Evolutionary conservation across 2,329 filamentous ascomycete species (phyloP), one percentile per base, ranked within the genome.

Genomic region (Alternaria consortialis): DNA sequence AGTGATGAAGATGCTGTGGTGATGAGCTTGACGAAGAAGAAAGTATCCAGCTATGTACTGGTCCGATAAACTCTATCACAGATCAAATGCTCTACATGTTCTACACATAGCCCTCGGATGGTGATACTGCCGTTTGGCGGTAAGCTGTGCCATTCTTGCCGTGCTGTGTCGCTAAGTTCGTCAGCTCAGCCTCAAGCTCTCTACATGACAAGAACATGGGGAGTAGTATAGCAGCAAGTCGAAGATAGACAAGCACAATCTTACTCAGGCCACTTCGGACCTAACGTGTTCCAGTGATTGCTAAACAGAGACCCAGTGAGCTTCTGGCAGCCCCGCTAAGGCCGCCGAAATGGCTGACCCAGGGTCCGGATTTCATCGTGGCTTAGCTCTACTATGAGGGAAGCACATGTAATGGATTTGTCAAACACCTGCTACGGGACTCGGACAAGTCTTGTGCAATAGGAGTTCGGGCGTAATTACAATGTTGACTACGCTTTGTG

Each of bases 21-120:
- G 59, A 67, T 68, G 58, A 62, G 42, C 32, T 60, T 44, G 52
- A 63, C 57, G n/a, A 48, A 47, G 53, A 27, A 62, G 43, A 51
- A 52, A 29, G 36, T 20, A 20, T 4, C 20, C 13, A 40, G 31
- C 44, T 54, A 65, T 71, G 69, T 70, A 71, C 27, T 43, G 40
- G 13, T n/a, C 15, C 43, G 15, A 11, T 25, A 32, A 34, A 17
- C 34, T 47, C 11, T 31, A 31, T 43, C 47, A 31, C 20, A 13
- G 32, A 60, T 64, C 60, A 62, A 40, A 36, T 31, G 48, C 25
- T 39, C 27, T 27, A 56, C 31, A 57, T 55, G 5, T 29, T 56
- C 42, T 42, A 32, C n/a, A 56, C 58, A 55, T 60, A 66, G 59
- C 61, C 63, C 39, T 50, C 59, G 54, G 63, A 56, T 58, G 37